Evolutionary conservation across 2,329 filamentous ascomycete genomes (phyloP).

Genomic region (Beauveria medogensis): DNA sequence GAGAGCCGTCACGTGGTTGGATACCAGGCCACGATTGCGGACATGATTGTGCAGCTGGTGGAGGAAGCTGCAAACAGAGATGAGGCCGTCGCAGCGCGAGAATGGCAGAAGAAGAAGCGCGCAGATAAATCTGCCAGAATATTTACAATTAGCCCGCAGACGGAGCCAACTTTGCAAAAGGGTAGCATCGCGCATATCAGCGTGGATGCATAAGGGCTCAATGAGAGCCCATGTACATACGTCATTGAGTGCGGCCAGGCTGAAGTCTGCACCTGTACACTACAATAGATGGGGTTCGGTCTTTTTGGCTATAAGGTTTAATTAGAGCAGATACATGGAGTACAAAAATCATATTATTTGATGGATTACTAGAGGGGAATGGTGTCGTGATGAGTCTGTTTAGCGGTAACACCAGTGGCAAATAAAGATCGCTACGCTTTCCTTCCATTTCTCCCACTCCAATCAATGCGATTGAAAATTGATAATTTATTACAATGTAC

Average conservation of each 20-base stretch:
- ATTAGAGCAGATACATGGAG: not conserved
- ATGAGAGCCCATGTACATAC: constrained; percentile 2
- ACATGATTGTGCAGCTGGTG: constrained; percentile 16
- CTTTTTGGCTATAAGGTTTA: not conserved
- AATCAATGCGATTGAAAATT: no score
- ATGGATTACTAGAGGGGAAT: not conserved
- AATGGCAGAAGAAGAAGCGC: not conserved
- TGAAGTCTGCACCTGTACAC: not conserved
- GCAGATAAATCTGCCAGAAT: not conserved
- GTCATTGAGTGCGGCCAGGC: not conserved
- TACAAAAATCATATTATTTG: not conserved
- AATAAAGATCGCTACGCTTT: no score
- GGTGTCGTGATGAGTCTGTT: not conserved
- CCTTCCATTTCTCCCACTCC: no score
- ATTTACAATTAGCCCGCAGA: not conserved
- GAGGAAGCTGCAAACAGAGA: not conserved
- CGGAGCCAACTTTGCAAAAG: not conserved
- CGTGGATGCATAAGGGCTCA: not conserved
- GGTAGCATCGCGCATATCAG: not conserved
- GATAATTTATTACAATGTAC: no score
- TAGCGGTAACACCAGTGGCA: not conserved
- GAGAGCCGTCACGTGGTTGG: constrained; percentile 15
- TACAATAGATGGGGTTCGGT: not conserved
- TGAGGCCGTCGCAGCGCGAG: not conserved
- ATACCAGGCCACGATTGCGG: constrained; percentile 15